These are phyloP conservation scores for Ilex paraguariensis DNA, from an alignment of 305 asterid species.

Conservation along the genomic window DNA sequence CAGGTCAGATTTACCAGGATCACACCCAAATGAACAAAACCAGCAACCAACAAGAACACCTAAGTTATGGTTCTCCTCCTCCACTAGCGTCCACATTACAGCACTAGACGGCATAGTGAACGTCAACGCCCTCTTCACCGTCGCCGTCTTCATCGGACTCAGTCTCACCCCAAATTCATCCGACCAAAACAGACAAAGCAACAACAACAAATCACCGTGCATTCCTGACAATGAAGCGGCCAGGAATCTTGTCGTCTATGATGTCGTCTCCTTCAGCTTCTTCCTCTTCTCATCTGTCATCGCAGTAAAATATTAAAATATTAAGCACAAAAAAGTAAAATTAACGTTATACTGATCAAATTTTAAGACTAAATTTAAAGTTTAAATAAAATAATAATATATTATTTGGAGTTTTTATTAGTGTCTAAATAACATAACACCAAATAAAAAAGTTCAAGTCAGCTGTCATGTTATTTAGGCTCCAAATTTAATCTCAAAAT, in stretches of 20 bases:
- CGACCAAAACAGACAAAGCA: not conserved
- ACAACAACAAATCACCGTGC: not conserved
- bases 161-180: constrained; percentile 21
- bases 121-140: constrained; percentile 84
- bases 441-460: no score
- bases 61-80: constrained; percentile 18
- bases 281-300: constrained; percentile 85
- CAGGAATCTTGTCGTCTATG: constrained; percentile 65
- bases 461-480: no score
- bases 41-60: constrained; percentile 22
- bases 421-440: no score
- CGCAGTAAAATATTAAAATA: no score
- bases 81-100: constrained; percentile 83
- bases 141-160: constrained; percentile 85
- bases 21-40: constrained; percentile 33
- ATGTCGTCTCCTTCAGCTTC: constrained; percentile 84
- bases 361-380: no score
- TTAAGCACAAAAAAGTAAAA: no score
- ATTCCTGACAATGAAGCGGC: constrained; percentile 44
- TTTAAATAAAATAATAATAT: no score
- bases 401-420: no score
- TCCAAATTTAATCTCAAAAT: no score
- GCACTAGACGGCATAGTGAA: constrained; percentile 88
- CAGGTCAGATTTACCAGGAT: constrained; percentile 13
- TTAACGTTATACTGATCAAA: no score